Conservation (phyloP, 1,284 basidiomycete species). For the Cutaneotrichosporon cutaneum region DNA sequence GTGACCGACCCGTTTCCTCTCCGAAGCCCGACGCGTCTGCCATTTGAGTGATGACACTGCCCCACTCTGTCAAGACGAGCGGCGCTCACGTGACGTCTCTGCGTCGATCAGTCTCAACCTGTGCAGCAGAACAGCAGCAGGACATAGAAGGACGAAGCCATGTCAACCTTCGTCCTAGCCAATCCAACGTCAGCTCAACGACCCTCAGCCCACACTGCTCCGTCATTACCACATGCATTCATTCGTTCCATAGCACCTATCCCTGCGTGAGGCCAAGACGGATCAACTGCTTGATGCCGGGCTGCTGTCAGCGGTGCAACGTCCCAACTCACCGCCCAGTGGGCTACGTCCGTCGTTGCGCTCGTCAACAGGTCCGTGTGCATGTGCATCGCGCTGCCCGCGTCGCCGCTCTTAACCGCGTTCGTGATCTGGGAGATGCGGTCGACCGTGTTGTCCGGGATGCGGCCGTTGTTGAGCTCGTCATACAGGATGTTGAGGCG, state of each 20-base stretch:
- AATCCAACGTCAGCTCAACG: too few species aligned
- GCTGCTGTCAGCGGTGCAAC: constrained; percentile 38
- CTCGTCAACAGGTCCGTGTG: constrained; percentile 76
- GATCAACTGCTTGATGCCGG: constrained; percentile 73
- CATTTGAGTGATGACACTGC: too few species aligned
- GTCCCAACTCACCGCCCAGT: constrained; percentile 65
- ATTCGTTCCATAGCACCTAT: constrained; percentile 7
- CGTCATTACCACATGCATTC: constrained; percentile 5
- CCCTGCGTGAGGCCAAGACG: constrained; percentile 30
- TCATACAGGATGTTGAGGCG: constrained; percentile 85
- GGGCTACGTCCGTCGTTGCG: constrained; percentile 74
- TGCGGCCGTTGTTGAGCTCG: constrained; percentile 82
- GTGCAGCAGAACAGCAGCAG: too few species aligned
- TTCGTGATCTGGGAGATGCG: constrained; percentile 65
- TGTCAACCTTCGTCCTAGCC: too few species aligned
- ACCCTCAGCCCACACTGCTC: too few species aligned
- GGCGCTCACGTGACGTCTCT: too few species aligned
- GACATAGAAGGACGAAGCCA: too few species aligned
- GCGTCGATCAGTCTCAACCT: too few species aligned
- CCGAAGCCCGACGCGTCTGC: too few species aligned
- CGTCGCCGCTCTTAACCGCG: constrained; percentile 72
- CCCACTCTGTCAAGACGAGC: too few species aligned
- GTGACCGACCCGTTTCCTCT: too few species aligned
- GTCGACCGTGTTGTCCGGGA: constrained; percentile 69
- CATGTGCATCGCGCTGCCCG: constrained; percentile 67